Conservation (phyloP, 2,329 filamentous ascomycete genomes). For the Chaetothyriales sp. region DNA sequence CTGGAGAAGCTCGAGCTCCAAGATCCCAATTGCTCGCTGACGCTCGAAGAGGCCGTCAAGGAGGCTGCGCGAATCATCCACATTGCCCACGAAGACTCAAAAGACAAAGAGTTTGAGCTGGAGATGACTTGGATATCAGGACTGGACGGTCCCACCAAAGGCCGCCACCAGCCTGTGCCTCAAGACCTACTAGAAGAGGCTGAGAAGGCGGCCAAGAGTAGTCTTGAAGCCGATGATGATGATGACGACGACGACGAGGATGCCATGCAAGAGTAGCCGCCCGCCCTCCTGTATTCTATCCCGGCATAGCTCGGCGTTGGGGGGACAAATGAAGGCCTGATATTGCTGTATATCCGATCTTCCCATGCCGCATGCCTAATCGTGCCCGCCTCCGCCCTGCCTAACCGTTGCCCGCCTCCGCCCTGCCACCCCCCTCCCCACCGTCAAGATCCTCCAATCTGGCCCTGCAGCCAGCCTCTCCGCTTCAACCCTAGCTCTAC, state of each 20-base stretch:
- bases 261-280: conserved; percentile 73
- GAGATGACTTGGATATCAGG: conserved; percentile 98
- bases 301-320: conserved; percentile 13
- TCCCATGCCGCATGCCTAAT: not conserved
- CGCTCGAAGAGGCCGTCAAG: conserved; percentile 78
- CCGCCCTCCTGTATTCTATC: conserved; percentile 4
- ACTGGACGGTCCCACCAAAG: conserved; percentile 74
- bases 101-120: conserved; percentile 98
- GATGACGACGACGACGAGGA: conserved; percentile 64
- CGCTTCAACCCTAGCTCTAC: conserved; percentile 89
- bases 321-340: not conserved
- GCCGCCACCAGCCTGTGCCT: conserved; percentile 83
- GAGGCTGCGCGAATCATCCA: conserved; percentile 96
- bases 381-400: too few relatives aligned
- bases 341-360: not conserved
- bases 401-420: not conserved
- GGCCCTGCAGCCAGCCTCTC: conserved; percentile 65
- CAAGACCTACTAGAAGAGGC: conserved; percentile 84
- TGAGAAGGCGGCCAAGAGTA: conserved; percentile 80
- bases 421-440: too few relatives aligned
- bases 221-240: conserved; percentile 72
- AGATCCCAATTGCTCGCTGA: conserved; percentile 51
- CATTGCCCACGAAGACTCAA: conserved; percentile 94
- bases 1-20: conserved; percentile 91
- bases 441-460: conserved; percentile 27